Evolutionary conservation across 306 rosid genomes (phyloP).

Genomic region (Senna tora): DNA sequence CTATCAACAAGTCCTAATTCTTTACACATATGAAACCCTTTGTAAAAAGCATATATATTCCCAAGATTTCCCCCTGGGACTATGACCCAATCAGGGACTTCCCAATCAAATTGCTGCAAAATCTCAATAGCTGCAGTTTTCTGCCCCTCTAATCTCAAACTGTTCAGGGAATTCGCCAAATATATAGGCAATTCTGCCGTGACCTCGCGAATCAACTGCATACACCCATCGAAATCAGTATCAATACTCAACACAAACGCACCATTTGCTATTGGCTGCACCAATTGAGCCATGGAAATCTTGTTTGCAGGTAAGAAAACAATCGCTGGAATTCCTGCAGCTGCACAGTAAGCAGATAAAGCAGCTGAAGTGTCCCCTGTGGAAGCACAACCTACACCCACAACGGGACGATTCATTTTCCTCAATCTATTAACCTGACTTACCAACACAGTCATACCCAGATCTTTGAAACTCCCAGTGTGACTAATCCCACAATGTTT

Average conservation of each 20-base stretch:
- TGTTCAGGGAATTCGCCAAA: conserved; percentile 71
- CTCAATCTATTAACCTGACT: conserved; percentile 80
- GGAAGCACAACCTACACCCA: conserved; percentile 85
- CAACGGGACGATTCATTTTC: conserved; percentile 69
- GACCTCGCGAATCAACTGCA: conserved; percentile 76
- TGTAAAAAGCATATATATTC: conserved; percentile 83
- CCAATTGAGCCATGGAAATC: conserved; percentile 78
- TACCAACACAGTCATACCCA: conserved; percentile 87
- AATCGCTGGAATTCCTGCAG: conserved; percentile 75
- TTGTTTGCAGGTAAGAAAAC: conserved; percentile 73
- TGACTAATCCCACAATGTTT: conserved; percentile 91
- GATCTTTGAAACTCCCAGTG: conserved; percentile 81
- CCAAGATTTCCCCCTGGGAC: conserved; percentile 85
- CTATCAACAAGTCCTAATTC: conserved; percentile 80
- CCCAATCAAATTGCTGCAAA: conserved; percentile 86
- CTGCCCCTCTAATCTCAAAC: conserved; percentile 81
- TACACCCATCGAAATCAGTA: conserved; percentile 87
- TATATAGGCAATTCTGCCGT: conserved; percentile 76
- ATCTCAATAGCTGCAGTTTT: conserved; percentile 88
- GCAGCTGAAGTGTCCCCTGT: conserved; percentile 89
- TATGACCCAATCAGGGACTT: conserved; percentile 89
- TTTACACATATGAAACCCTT: conserved; percentile 80
- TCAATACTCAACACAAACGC: conserved; percentile 81
- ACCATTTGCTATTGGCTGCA: conserved; percentile 85
- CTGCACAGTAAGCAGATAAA: conserved; percentile 72